phyloP scores from a whole-genome alignment of 2,329 filamentous ascomycete species.

The Fusarium coicis region DNA sequence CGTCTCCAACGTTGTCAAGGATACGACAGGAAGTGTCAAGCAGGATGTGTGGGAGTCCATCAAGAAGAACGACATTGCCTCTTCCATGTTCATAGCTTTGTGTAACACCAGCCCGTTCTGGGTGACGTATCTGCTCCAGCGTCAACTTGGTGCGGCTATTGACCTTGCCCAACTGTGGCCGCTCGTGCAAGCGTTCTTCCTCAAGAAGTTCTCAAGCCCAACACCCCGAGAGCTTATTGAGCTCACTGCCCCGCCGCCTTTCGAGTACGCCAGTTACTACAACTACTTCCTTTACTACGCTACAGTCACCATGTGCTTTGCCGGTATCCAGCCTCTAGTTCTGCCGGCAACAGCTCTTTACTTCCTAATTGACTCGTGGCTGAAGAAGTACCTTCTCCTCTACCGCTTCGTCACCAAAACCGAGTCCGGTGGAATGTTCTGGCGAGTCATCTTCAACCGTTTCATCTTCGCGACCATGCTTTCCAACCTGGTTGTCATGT shows the following conservation, averaged over 20 bases:
- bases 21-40: slow-evolving; percentile 59
- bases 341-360: slow-evolving; percentile 89
- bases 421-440: slow-evolving; percentile 92
- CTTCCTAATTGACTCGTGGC: slow-evolving; percentile 84
- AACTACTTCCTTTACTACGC: slow-evolving; percentile 97
- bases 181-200: slow-evolving; percentile 84
- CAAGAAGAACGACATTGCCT: slow-evolving; percentile 69
- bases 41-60: slow-evolving; percentile 77
- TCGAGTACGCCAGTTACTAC: slow-evolving; percentile 97
- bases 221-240: slow-evolving; percentile 93
- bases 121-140: slow-evolving; percentile 92
- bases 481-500: slow-evolving; percentile 80
- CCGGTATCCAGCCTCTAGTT: slow-evolving; percentile 86
- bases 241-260: slow-evolving; percentile 88
- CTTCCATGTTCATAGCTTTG: slow-evolving; percentile 75
- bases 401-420: slow-evolving; percentile 98
- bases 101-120: slow-evolving; percentile 90
- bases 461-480: slow-evolving; percentile 84
- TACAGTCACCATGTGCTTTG: slow-evolving; percentile 88
- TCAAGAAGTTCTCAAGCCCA: slow-evolving; percentile 84
- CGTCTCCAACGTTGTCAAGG: slow-evolving; percentile 70
- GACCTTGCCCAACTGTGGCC: slow-evolving; percentile 92
- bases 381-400: slow-evolving; percentile 95
- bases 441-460: slow-evolving; percentile 93
- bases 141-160: slow-evolving; percentile 91